Base-by-base conservation (phyloP, 2,329 filamentous ascomycete species). In the Penicillium sp. region DNA sequence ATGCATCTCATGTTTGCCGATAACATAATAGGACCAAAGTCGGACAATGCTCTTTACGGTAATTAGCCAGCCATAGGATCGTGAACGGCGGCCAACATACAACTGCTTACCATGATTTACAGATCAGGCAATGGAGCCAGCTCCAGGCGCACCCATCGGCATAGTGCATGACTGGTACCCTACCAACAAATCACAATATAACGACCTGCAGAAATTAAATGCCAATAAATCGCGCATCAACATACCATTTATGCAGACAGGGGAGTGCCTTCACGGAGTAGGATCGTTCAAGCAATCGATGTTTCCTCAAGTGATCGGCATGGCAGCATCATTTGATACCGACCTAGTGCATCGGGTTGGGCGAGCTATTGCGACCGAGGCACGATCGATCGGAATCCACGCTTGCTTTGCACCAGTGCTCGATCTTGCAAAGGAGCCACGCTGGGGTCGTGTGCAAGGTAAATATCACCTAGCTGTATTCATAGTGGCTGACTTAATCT, bases 211-310 rank as follows among this genome's bases (percentile, higher is more conserved):
- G 52, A 65, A 68, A 37, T 66, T 76, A 24, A 78, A 73, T 48
- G 59, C 74, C 2, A 56, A 75, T 10, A 75, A 73, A 37, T 69
- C 77, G 5, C 68, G 68, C 9, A 59, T 78, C 0, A 72, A 75
- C 33, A 69, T 80, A 5, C 77, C 77, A 0, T 65, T 79, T 3
- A 68, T 80, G 67, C 77, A 79, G 56, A 72, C 71, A 4, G 77
- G 73, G 10, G 77, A 80, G 55, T 79, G 77, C 56, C 70, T 80
- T 3, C 77, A 80, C 46, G 77, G 75, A 2, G 77, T 79, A 1
- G 77, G 74, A 7, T 77, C 74, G 1, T 79, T 75, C 62, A 79
- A 78, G 49, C 77, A 79, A 61, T 77, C 75, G 10, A 75, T 79
- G 65, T 79, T 80, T 55, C 77, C 77, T 1, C 76, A 79, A 50